Base-by-base conservation (phyloP, 2,329 filamentous ascomycete species). In the Mycosphaerella arachidis region DNA sequence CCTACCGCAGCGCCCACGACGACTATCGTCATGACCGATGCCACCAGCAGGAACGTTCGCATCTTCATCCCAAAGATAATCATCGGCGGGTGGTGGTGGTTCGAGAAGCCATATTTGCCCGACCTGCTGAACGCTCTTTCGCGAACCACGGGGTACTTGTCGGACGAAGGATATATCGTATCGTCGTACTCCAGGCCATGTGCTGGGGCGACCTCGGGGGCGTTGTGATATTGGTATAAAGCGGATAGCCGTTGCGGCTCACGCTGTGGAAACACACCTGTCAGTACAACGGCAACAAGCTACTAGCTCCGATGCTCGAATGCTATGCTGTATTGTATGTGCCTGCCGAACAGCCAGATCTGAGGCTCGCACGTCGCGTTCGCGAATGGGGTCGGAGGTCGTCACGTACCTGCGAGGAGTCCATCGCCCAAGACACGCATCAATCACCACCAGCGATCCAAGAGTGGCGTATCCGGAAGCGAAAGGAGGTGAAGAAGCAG, bases 21-120 rank as follows among this genome's bases (percentile, higher is more conserved):
- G 24, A 75, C 63, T 33, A 70, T 60, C 2, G 68, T 57, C 60
- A 75, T 70, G 16, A 73, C 61, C 27, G 66, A 43, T 13, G 70
- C 67, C 2, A 75, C 73, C 7, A 74, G 24, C 61, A 73, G 57
- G 57, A 75, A 75, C 0, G 71, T 74, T 35, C 66, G 61, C 33
- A 74, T 61, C 57, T 74, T 74, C 73, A 75, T 75, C 16, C 73
- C 73, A 63, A 74, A 75, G 59, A 75, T 74, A 64, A 75, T 75
- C n/a, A 70, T 64, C 24, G 73, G 73, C 56, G 73, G 72, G 43
- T 67, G 67, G 60, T 69, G 70, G 64, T 68, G 64, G 60, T 63
- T 66, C n/a, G 58, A 64, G 45, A 63, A 65, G 43, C 55, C 62
- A 59, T 66, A 63, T 33, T 62, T 63, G n/a, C 57, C 59, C 13